Conservation (phyloP, 257 asterid genomes). For the Voacanga thouarsii region DNA sequence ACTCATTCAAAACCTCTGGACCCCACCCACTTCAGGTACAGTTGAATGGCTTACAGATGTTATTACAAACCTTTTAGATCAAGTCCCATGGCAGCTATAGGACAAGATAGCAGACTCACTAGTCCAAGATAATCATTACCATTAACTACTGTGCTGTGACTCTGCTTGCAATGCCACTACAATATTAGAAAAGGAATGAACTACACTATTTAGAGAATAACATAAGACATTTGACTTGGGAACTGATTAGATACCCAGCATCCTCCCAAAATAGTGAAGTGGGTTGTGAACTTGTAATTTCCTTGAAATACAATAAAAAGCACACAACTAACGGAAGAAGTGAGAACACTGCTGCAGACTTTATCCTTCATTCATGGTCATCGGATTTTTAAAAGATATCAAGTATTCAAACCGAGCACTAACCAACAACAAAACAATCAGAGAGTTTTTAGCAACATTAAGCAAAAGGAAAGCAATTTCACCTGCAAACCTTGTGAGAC, state of each 20-base stretch:
- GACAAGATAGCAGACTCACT: background rate
- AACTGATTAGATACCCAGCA: background rate
- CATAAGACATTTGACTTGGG: background rate
- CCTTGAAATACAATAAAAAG: background rate
- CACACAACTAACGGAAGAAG: background rate
- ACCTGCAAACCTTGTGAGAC: conserved; percentile 80
- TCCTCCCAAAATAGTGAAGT: background rate
- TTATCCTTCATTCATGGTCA: background rate
- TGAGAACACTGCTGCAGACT: background rate
- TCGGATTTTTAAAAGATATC: background rate
- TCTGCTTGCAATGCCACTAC: background rate
- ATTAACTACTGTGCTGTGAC: background rate
- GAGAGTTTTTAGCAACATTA: no score
- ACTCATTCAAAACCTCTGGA: background rate
- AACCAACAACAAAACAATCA: background rate
- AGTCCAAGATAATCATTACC: background rate
- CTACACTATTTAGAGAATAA: background rate
- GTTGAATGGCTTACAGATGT: background rate
- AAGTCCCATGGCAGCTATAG: background rate
- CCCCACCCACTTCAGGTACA: background rate
- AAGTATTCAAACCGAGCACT: background rate
- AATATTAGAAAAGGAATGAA: background rate
- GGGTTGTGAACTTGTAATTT: background rate
- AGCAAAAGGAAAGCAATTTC: conserved; percentile 22
- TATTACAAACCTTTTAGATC: background rate